Base-by-base conservation (phyloP, 2,329 filamentous ascomycete species). In the Paraphoma chrysanthemicola region DNA sequence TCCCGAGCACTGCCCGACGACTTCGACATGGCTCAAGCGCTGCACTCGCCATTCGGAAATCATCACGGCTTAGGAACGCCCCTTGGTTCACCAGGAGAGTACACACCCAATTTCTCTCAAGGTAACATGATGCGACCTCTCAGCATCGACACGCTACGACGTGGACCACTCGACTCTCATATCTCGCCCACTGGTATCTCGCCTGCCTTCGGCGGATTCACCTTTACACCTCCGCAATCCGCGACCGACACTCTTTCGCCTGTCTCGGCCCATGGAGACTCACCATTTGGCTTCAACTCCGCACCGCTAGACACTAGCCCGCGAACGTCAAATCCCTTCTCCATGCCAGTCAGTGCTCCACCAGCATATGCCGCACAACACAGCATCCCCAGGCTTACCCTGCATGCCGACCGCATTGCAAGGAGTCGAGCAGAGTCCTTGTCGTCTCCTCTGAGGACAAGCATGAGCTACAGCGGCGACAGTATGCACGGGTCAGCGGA, bases 101-200 rank as follows among this genome's bases (percentile, higher is more conserved):
- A 78, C 56, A 68, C 72, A 9, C 70, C 75, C 43, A 70, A 70
- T 42, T 75, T 79, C 59, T 64, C 76, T n/a, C 77, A 81, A 6
- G 84, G 86, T 59, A 86, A 86, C 54, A 86, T 88, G 77, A 85
- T 88, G 78, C 83, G 88, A 31, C 87, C 89, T 2, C 72, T 92
- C 60, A 87, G 90, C 77, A 82, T 91, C 23, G 89, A 92, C 66
- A 85, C 84, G 0, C 83, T 90, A 59, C 82, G 89, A 57, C 84
- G 88, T 63, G 78, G 82, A 29, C 85, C 88, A 7, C 82, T 84
- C 10, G 86, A 87, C n/a, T 85, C 88, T 18, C 87, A 90, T 66
- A 81, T 89, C 64, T 90, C 89, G 10, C 84, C 88, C 0, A 86
- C 87, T 0, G 86, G 86, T 10, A 81, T 92, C 28, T 90, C 85